Percentiles rank a stretch among this genome's conserved stretches.
Conservation (phyloP, 2,329 filamentous ascomycete genomes). For the Lojkania enalia region DNA sequence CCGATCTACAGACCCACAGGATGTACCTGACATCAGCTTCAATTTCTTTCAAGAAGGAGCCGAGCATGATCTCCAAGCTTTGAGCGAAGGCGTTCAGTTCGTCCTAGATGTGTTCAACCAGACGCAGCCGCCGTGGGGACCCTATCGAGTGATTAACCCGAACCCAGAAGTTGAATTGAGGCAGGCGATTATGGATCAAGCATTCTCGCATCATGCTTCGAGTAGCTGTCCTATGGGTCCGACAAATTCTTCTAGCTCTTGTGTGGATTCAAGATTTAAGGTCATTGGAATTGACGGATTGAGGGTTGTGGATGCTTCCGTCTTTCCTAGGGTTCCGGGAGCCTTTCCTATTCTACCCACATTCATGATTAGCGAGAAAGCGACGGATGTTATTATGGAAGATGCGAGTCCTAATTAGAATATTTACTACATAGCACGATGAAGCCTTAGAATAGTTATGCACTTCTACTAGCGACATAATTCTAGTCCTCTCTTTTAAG, state of each 20-base stretch:
- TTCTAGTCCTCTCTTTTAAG: too few relatives aligned
- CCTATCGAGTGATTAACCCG: slow-evolving; percentile 48
- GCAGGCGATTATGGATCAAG: slow-evolving; percentile 19
- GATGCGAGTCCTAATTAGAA: too few relatives aligned
- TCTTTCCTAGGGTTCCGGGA: slow-evolving; percentile 45
- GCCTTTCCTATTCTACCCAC: slow-evolving; percentile 55
- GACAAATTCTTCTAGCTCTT: slow-evolving; percentile 49
- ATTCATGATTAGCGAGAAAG: slow-evolving; percentile 62
- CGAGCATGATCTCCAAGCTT: slow-evolving; percentile 55
- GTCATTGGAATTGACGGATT: slow-evolving; percentile 55
- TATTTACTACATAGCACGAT: too few relatives aligned
- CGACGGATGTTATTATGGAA: slow-evolving; percentile 56
- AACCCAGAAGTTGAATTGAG: slow-evolving; percentile 52
- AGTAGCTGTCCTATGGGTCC: slow-evolving; percentile 60
- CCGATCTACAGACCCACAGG: not conserved
- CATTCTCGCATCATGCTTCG: slow-evolving; percentile 54
- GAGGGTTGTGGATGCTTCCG: slow-evolving; percentile 43
- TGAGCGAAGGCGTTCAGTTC: slow-evolving; percentile 60
- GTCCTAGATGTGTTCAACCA: slow-evolving; percentile 49
- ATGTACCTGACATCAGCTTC: slow-evolving; percentile 11
- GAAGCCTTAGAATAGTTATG: too few relatives aligned
- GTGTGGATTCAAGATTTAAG: slow-evolving; percentile 54
- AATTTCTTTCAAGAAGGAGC: slow-evolving; percentile 49
- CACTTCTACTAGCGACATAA: too few relatives aligned
- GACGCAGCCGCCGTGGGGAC: slow-evolving; percentile 47